Base-by-base conservation (phyloP, 1,284 basidiomycete genomes). In the Ceratobasidium sp. region DNA sequence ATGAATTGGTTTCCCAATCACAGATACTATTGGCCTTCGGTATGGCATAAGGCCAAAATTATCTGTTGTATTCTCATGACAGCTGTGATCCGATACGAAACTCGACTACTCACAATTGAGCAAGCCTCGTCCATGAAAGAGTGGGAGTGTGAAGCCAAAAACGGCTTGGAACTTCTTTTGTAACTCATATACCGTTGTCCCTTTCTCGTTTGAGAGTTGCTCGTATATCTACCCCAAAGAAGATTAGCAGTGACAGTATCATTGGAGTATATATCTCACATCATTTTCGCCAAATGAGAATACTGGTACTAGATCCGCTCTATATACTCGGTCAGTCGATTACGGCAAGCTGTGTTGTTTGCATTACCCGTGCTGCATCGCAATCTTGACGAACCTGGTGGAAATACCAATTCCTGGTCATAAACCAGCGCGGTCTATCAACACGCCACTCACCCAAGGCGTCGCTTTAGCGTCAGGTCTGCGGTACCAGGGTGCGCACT, bases 211-310 rank as follows among this genome's bases (percentile, higher is more conserved):
- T 0, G 94, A 89, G 85, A 98, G 90, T 81, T 99, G 96, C 73
- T 95, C 86, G 75, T 94, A 99, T 64, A 99, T 96, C 91, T 96
- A 73, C 10, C 50, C 64, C 69, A 27, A 25, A 29, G 20, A 31
- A 22, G 32, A 42, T 29, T 8, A 31, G 15, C 27, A 20, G 6
- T 31, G 15, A 27, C 10, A 25, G 34, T 8, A 40, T 56, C n/a
- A 22, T 40, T 65, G 32, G 27, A n/a, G 49, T 17, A 17, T 40
- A 27, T 17, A 4, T 82, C 90, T 75, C 72, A 94, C 94, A 77
- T 99, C 96, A 78, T 99, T 99, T 82, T 99, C 96, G 20, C 96
- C 96, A 75, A 99, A 99, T 0, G 93, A 95, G 76, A 97, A 97
- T 0, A 96, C 94, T 0, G 95, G 96, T 0, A 98, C 95, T 7